Base-by-base conservation (phyloP, 2,329 filamentous ascomycete species). In the Penicillium sp. region DNA sequence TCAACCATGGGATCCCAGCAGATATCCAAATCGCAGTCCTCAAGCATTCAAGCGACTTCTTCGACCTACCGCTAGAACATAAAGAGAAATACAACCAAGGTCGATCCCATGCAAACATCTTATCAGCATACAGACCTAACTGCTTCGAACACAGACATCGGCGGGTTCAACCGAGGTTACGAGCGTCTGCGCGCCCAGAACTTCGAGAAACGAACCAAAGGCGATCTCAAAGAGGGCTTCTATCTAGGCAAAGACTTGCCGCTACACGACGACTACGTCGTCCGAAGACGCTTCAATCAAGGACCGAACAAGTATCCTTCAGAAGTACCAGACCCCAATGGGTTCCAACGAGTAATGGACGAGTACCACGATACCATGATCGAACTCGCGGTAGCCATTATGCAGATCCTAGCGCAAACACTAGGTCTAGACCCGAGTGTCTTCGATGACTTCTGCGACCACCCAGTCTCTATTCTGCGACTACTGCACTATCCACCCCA, bases 1-100 rank as follows among this genome's bases (percentile, higher is more conserved):
- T 72, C 7, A 77, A 77, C 7, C 81, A 84, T 61, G 70, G 74
- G 3, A 72, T 84, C 4, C 65, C 77, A 1, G 56, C 70, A 5
- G 54, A 62, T 4, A 65, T 79, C 14, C 80, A 79, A 58, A 57
- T 73, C 9, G 64, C 65, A 2, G 72, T 77, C 2, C 71, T 83
- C 54, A 58, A 73, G 14, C 70, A 73, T 2, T 71, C 76, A 13
- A 72, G 76, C 58, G 70, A 69, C 11, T 75, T 85, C 61, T 85
- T 86, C 60, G 67, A 71, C 4, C 73, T 84, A 5, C 60, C 66
- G 2, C 18, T 59, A 0, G 61, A 66, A 27, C 56, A 49, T 7
- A 69, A 69, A 47, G 47, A 58, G 43, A 57, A 60, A 47, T 66
- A 65, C 39, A 53, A 60, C 22, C 63, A 60, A 60, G 58, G 64